Conservation (phyloP, 108 stramenopile genomes). For the Skeletonema marinoi region DNA sequence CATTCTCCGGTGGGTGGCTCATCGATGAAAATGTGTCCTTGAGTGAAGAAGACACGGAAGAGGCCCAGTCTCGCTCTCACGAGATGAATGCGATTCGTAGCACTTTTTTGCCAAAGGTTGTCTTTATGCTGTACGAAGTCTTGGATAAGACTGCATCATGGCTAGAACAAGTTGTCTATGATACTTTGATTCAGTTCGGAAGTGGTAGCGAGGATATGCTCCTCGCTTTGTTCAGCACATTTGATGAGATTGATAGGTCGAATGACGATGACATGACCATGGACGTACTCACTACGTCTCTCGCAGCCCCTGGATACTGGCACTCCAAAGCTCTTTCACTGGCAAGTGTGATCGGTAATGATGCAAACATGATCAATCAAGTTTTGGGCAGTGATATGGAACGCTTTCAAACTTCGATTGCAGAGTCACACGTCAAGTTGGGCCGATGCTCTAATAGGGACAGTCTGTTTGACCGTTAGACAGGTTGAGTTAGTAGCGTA, state of each 20-base stretch:
- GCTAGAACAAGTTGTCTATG: slow-evolving; percentile 61
- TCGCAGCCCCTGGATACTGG: slow-evolving; percentile 67
- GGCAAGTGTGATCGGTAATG: slow-evolving; percentile 63
- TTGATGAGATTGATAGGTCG: slow-evolving; percentile 19
- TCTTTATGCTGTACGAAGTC: slow-evolving; percentile 63
- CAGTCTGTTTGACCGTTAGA: neutral
- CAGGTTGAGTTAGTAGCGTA: neutral
- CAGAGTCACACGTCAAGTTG: slow-evolving; percentile 44
- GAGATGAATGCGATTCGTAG: slow-evolving; percentile 57
- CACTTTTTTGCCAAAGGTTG: slow-evolving; percentile 52
- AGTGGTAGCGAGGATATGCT: slow-evolving; percentile 33
- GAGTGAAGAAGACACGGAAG: slow-evolving; percentile 25
- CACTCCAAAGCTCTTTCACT: slow-evolving; percentile 60
- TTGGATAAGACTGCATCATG: slow-evolving; percentile 75
- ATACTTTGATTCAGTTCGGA: slow-evolving; percentile 46
- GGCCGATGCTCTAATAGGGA: neutral
- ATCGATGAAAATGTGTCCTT: slow-evolving; percentile 36
- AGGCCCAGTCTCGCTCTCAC: slow-evolving; percentile 39
- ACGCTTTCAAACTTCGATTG: slow-evolving; percentile 51
- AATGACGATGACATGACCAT: neutral
- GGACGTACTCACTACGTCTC: slow-evolving; percentile 28
- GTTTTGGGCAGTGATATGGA: slow-evolving; percentile 40
- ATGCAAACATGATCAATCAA: slow-evolving; percentile 55
- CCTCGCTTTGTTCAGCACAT: slow-evolving; percentile 31
- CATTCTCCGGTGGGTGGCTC: slow-evolving; percentile 76